Percentiles rank a stretch among this genome's conserved stretches.
Evolutionary conservation across 2,329 filamentous ascomycete species (phyloP).

Genomic region (Neonectria sp.): DNA sequence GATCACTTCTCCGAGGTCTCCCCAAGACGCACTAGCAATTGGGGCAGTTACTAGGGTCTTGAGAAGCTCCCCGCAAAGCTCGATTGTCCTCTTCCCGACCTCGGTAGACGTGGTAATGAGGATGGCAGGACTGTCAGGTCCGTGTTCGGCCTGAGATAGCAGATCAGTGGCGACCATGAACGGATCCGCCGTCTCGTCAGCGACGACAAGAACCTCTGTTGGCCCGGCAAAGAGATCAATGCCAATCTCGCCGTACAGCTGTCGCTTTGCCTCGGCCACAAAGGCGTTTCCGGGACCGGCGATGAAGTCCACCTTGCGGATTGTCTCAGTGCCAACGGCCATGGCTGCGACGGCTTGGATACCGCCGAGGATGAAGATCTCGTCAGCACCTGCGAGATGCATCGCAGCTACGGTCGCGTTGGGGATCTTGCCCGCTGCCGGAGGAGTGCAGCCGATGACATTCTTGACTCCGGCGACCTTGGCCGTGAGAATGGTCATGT

Average conservation of each 20-base stretch:
- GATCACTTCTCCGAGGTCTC: conserved; percentile 28
- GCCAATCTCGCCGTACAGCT: conserved; percentile 33
- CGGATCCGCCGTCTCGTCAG: conserved; percentile 31
- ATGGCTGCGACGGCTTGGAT: conserved; percentile 35
- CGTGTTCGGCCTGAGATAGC: conserved; percentile 24
- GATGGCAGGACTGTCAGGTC: conserved; percentile 17
- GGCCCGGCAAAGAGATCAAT: conserved; percentile 32
- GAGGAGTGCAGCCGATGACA: conserved; percentile 34
- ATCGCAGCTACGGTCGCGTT: conserved; percentile 31
- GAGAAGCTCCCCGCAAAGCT: conserved; percentile 26
- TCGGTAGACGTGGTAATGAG: conserved; percentile 24
- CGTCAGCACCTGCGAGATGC: conserved; percentile 30
- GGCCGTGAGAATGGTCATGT: conserved; percentile 38
- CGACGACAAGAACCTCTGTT: conserved; percentile 30
- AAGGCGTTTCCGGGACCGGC: conserved; percentile 35
- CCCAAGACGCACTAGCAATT: conserved; percentile 29
- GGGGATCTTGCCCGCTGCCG: conserved; percentile 27
- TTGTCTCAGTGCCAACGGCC: conserved; percentile 34
- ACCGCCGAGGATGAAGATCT: conserved; percentile 32
- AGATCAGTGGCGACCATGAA: conserved; percentile 27
- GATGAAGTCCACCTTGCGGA: conserved; percentile 35
- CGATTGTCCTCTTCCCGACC: conserved; percentile 20
- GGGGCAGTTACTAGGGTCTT: conserved; percentile 22
- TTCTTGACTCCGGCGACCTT: conserved; percentile 32
- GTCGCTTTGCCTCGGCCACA: conserved; percentile 35